A percentile compares a stretch with the other conserved stretches of the same genome.
Evolutionary conservation across 1,284 basidiomycete species (phyloP).

Genomic region (Apiotrichum akiyoshidainum): DNA sequence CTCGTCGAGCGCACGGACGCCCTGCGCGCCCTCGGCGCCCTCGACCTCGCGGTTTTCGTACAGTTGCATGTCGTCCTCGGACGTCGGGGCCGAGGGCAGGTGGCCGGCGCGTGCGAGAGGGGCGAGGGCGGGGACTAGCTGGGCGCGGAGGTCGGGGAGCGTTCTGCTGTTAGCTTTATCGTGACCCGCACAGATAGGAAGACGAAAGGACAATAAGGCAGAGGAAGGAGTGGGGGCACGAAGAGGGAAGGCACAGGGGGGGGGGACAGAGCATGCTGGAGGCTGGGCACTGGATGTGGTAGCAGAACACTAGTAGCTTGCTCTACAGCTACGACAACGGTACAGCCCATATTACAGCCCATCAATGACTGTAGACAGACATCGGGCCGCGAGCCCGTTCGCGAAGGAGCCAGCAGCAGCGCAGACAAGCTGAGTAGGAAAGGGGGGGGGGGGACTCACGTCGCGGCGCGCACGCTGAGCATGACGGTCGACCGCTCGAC

Average conservation of each 20-base stretch:
- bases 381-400: background rate
- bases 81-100: conserved; percentile 21
- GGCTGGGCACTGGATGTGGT: no score
- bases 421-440: background rate
- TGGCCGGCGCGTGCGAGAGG: conserved; percentile 14
- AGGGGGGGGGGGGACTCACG: conserved; percentile 24
- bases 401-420: background rate
- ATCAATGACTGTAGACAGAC: no score
- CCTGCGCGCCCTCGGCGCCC: conserved; percentile 18
- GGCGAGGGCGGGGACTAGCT: conserved; percentile 28
- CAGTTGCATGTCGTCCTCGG: conserved; percentile 30
- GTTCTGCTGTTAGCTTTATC: conserved; percentile 14
- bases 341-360: no score
- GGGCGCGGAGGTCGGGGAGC: conserved; percentile 17
- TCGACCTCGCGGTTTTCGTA: conserved; percentile 36
- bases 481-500: conserved; percentile 36
- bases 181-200: background rate
- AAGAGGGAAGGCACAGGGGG: background rate
- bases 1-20: conserved; percentile 12
- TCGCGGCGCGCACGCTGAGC: conserved; percentile 37
- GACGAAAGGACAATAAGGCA: background rate
- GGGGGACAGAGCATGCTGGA: no score
- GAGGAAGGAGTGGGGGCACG: background rate
- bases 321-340: no score
- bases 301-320: no score